Evolutionary conservation across 257 asterid species (phyloP).

Genomic region (Plantago ovata): DNA sequence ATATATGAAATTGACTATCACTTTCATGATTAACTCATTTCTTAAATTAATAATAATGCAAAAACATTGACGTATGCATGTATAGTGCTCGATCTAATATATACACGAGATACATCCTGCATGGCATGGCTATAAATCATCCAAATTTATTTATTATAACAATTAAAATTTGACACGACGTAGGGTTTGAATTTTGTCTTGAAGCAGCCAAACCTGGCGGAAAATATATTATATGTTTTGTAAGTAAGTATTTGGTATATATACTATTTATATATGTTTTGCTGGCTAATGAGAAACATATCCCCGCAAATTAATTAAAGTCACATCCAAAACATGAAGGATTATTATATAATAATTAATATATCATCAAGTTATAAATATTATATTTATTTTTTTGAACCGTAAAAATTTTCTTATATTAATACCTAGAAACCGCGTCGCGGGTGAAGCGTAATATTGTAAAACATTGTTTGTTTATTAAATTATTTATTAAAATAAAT

Average conservation of each 20-base stretch:
- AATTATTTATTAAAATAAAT: too few relatives aligned
- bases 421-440: too few relatives aligned
- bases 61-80: not conserved
- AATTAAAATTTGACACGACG: not conserved
- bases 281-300: constrained; percentile 11
- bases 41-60: not conserved
- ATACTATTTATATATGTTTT: not conserved
- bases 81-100: not conserved
- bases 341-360: too few relatives aligned
- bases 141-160: too few relatives aligned
- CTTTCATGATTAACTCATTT: constrained; percentile 9
- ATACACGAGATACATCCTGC: not conserved
- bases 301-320: not conserved
- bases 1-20: constrained; percentile 12
- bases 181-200: not conserved
- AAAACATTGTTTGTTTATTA: too few relatives aligned
- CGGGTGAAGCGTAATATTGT: too few relatives aligned
- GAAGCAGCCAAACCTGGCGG: not conserved
- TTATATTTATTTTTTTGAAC: too few relatives aligned
- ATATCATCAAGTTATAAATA: too few relatives aligned
- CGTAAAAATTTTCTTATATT: too few relatives aligned
- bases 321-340: too few relatives aligned
- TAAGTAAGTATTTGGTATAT: not conserved
- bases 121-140: not conserved
- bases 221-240: not conserved